A percentile compares a stretch with the other conserved stretches of the same genome.
phyloP scores from a whole-genome alignment of 352 stramenopile genomes.

The Phytophthora crassamura region DNA sequence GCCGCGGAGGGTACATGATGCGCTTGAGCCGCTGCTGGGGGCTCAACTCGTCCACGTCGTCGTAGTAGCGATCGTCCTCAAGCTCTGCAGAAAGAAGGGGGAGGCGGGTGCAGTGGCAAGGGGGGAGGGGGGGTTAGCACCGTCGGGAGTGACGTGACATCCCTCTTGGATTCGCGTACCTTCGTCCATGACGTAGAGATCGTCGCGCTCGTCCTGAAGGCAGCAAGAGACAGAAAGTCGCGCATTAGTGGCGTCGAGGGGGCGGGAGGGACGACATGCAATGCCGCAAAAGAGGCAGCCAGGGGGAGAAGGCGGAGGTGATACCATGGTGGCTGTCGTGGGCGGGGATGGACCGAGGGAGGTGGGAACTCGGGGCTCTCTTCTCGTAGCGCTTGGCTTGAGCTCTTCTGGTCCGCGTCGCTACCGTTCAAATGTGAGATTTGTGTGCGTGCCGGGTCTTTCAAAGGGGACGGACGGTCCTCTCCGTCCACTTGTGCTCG shows the following conservation, averaged over 20 bases:
- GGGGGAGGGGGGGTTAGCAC: constrained; percentile 5
- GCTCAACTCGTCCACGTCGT: constrained; percentile 33
- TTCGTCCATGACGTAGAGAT: constrained; percentile 55
- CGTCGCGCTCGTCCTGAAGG: constrained; percentile 51
- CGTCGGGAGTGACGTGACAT: neutral
- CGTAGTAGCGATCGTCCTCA: constrained; percentile 39
- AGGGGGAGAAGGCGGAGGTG: neutral
- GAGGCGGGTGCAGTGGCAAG: neutral
- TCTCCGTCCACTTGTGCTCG: constrained; percentile 15
- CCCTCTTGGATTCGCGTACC: constrained; percentile 25
- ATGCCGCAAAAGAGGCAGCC: neutral
- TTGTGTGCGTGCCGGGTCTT: constrained; percentile 16
- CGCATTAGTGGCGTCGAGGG: constrained; percentile 9
- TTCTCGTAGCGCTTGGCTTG: constrained; percentile 10
- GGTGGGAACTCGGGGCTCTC: neutral
- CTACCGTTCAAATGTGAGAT: constrained; percentile 44
- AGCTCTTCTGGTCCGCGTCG: constrained; percentile 19
- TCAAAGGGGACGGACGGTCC: constrained; percentile 14
- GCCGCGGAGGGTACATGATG: constrained; percentile 68
- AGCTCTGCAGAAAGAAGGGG: constrained; percentile 25
- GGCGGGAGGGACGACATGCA: constrained; percentile 4
- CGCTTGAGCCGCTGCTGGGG: constrained; percentile 54
- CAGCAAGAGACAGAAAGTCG: neutral
- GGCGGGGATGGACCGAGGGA: neutral
- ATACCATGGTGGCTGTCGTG: constrained; percentile 28